Evolutionary conservation across 352 stramenopile genomes (phyloP), one percentile per base, ranked within the genome.

Genomic region (Phytopythium delawarense): DNA sequence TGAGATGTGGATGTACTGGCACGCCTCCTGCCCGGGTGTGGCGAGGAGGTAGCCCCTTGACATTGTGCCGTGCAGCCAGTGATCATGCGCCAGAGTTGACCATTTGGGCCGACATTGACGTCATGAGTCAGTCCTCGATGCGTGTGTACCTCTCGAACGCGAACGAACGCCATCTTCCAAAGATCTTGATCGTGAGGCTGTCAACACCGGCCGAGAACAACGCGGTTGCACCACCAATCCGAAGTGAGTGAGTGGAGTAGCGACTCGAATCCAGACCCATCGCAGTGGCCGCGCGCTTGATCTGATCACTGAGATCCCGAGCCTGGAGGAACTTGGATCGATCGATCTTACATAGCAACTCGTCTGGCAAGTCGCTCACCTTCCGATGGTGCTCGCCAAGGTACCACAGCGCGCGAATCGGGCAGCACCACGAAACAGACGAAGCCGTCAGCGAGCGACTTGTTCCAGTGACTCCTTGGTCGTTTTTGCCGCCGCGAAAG

Each of bases 401-500:
- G 15, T 39, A 65, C 53, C 59, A 61, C n/a, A 57, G 20, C 0
- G 56, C 62, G 7, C 49, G 49, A 20, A 70, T 15, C 4, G 53
- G 52, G 30, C 53, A 70, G 2, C 42, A 55, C 52, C 63, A 65
- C 28, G 35, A 45, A 1, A 21, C 2, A 21, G 44, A 20, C 28
- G 63, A 69, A 42, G 52, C 12, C 1, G 25, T 39, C 4, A 65
- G 28, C 7, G 57, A 60, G 6, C 57, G 25, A 18, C 23, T 55
- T 2, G 48, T 35, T 7, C 53, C 52, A 9, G 40, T 25, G 5
- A 51, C 56, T 4, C 4, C 39, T 35, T 75, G 65, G 21, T 70
- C 62, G 9, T 63, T 75, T 57, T 75, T 75, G 48, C 65, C 58
- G 2, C 65, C 62, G 1, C 68, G 40, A 25, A 71, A 62, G 9